Percentiles rank a stretch among this genome's conserved stretches.
phyloP scores from a whole-genome alignment of 768 basidiomycete species.

The Crepidotus variabilis region DNA sequence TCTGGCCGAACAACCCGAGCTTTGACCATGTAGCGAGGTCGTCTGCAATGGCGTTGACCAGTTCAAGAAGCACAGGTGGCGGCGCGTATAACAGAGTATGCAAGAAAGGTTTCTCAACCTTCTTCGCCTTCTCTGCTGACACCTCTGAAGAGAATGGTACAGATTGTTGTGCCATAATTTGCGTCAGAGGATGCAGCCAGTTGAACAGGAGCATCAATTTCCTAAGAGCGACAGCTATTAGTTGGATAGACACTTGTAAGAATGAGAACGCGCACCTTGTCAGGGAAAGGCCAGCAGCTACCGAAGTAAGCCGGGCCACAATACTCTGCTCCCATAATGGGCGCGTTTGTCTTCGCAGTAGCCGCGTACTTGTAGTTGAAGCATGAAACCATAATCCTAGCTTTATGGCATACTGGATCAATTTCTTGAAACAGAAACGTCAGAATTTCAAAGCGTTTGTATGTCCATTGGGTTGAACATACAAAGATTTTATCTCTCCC shows the following conservation, averaged over 20 bases:
- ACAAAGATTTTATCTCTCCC: slow-evolving; percentile 87
- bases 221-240: slow-evolving; percentile 33
- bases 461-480: slow-evolving; percentile 25
- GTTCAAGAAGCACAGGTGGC: slow-evolving; percentile 77
- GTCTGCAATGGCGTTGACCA: slow-evolving; percentile 71
- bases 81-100: slow-evolving; percentile 75
- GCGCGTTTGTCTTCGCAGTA: slow-evolving; percentile 44
- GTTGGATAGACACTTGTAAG: background rate
- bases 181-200: slow-evolving; percentile 75
- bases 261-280: slow-evolving; percentile 47
- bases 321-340: slow-evolving; percentile 55
- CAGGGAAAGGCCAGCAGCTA: slow-evolving; percentile 68
- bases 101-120: slow-evolving; percentile 57
- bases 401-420: slow-evolving; percentile 80
- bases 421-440: slow-evolving; percentile 50
- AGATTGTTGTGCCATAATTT: slow-evolving; percentile 66
- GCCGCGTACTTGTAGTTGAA: slow-evolving; percentile 38
- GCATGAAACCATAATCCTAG: slow-evolving; percentile 71
- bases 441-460: background rate
- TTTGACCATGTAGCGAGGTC: slow-evolving; percentile 75
- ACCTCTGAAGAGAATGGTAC: slow-evolving; percentile 55
- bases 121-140: slow-evolving; percentile 30
- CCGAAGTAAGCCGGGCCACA: slow-evolving; percentile 54
- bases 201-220: slow-evolving; percentile 81
- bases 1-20: slow-evolving; percentile 65